Conservation (phyloP, 1,284 basidiomycete genomes). For the Leccinum brunneo-olivaceum region DNA sequence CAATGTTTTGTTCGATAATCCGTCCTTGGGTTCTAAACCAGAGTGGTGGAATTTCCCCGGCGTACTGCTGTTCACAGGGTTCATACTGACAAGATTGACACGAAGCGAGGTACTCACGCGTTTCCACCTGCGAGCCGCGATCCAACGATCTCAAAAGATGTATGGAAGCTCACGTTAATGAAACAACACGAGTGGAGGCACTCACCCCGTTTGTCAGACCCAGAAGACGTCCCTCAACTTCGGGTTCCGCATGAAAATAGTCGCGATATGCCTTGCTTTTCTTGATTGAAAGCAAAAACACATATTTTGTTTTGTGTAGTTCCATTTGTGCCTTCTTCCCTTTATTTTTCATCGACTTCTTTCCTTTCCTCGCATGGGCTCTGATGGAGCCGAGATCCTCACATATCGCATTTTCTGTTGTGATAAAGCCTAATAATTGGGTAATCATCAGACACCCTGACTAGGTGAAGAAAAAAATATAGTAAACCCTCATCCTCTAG, state of each 20-base stretch:
- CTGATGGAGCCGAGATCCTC: conserved; percentile 47
- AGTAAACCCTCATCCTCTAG: conserved; percentile 61
- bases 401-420: conserved; percentile 40
- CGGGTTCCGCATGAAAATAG: conserved; percentile 59
- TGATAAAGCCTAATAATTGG: conserved; percentile 47
- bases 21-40: background rate
- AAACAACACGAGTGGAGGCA: conserved; percentile 8
- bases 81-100: background rate
- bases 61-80: conserved; percentile 4
- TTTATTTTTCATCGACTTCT: conserved; percentile 39
- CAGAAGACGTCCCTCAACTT: conserved; percentile 53
- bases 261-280: conserved; percentile 46
- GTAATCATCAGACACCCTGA: no score
- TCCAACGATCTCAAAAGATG: conserved; percentile 9
- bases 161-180: conserved; percentile 3
- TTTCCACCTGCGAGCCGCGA: conserved; percentile 26
- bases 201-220: conserved; percentile 52
- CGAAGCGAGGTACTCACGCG: conserved; percentile 4
- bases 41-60: background rate
- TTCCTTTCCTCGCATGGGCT: conserved; percentile 35
- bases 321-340: conserved; percentile 44
- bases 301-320: conserved; percentile 49
- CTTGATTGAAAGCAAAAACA: conserved; percentile 46
- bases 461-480: background rate
- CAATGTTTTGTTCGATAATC: conserved; percentile 2